Evolutionary conservation across 2,329 filamentous ascomycete genomes (phyloP).

Genomic region (Daldinia sp.): DNA sequence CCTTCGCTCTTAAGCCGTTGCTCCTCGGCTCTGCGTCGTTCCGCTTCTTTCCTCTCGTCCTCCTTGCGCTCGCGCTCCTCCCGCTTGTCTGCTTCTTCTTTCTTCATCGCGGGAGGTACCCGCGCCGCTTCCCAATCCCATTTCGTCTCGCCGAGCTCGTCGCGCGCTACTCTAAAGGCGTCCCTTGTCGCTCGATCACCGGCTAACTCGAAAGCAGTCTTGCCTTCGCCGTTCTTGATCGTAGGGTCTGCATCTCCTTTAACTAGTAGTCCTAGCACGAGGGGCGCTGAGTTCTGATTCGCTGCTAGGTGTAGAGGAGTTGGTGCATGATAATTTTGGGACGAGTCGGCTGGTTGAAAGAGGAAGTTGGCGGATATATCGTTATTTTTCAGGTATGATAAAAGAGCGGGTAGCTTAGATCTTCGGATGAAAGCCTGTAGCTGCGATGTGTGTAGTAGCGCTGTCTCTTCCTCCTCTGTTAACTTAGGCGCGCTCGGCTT

Average conservation of each 20-base stretch:
- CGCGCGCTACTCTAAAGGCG: constrained; percentile 88
- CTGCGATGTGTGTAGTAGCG: constrained; percentile 86
- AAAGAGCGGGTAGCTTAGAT: constrained; percentile 86
- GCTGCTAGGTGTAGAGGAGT: constrained; percentile 89
- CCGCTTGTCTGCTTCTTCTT: constrained; percentile 76
- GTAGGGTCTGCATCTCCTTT: constrained; percentile 83
- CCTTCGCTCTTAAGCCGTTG: constrained; percentile 78
- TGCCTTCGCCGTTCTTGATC: constrained; percentile 77
- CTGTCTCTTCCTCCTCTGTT: constrained; percentile 85
- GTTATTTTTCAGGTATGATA: constrained; percentile 87
- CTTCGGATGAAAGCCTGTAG: constrained; percentile 88
- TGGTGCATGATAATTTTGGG: constrained; percentile 81
- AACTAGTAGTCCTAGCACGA: constrained; percentile 81
- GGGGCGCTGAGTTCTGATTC: constrained; percentile 79
- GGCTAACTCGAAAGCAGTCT: constrained; percentile 86
- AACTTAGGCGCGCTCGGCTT: constrained; percentile 71
- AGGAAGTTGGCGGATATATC: constrained; percentile 76
- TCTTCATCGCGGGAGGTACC: constrained; percentile 78
- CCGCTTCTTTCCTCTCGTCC: constrained; percentile 74
- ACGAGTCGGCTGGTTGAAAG: constrained; percentile 76
- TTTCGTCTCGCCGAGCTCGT: constrained; percentile 79
- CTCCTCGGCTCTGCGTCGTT: constrained; percentile 79
- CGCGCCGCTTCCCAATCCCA: constrained; percentile 84
- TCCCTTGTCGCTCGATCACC: constrained; percentile 89
- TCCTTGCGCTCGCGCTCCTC: constrained; percentile 77